Conservation (phyloP, 1,284 basidiomycete genomes). For the Sporisorium exsertum region DNA sequence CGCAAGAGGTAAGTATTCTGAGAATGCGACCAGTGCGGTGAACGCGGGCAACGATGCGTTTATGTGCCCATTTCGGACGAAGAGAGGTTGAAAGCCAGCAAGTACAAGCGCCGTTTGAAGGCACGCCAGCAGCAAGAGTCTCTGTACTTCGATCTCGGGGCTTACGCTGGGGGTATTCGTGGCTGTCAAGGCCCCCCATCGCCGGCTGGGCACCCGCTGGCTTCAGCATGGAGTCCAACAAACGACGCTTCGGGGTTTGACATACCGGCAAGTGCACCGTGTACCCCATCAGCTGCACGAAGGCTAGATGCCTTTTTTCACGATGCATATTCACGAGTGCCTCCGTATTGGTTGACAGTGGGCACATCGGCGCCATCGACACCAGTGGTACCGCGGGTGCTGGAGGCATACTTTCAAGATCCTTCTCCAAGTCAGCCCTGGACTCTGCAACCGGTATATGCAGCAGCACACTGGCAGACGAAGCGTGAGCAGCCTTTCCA, state of each 20-base stretch:
- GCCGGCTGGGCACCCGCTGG: neutral
- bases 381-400: neutral
- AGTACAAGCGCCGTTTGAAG: conserved; percentile 3
- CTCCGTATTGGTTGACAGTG: neutral
- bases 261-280: neutral
- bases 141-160: neutral
- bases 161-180: neutral
- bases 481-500: neutral
- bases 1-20: neutral
- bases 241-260: neutral
- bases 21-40: conserved; percentile 3
- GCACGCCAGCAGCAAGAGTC: neutral
- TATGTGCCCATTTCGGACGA: neutral
- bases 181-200: neutral
- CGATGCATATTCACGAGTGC: neutral
- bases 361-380: neutral
- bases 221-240: neutral
- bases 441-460: neutral
- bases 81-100: neutral
- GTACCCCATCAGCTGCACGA: neutral
- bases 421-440: neutral
- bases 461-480: neutral
- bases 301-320: neutral
- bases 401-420: neutral
- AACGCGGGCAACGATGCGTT: neutral